Evolutionary conservation across 805 yeast species (phyloP), one percentile per base, ranked within the genome.

Genomic region (Limtongia smithiae): DNA sequence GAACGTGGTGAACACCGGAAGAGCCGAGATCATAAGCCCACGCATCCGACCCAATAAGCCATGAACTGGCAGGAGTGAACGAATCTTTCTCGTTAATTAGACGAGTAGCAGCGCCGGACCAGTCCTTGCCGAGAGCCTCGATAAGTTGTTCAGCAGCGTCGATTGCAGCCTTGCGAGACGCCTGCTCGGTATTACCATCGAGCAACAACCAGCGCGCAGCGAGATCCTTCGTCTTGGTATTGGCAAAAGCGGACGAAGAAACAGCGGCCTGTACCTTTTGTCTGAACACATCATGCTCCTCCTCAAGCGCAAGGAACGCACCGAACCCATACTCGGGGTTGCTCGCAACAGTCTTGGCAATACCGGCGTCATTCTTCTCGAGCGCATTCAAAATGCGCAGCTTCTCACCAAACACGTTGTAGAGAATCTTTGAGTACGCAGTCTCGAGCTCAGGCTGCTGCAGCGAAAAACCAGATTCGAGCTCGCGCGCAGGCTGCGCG

Each of bases 21-120:
- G 85, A 74, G 37, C 97, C 97, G 60, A 87, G 72, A 70, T 91
- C 97, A 65, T 83, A 89, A 18, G 96, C 78, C 97, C 97, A 91
- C 28, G 93, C 80, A 66, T 91, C 97, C 17, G 96, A 88, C 28
- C 97, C 96, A 48, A 91, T 73, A 51, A 91, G 73, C 97, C 97
- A 91, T 45, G 78, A 73, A 11, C 84, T 72, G 43, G 72, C 72
- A 47, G 73, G 65, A 25, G 61, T 57, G 58, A 85, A 78, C 49
- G 66, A 70, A 6, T 75, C 73, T 49, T 72, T 68, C 37, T 73
- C 65, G 3, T 70, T 66, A 45, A 83, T 67, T 24, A 88, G 63
- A 14, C 73, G 66, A 18, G 68, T 54, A 2, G 82, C 75, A 33
- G 69, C 61, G 3, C 64, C 65, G 14, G 80, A 68, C 14, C 44